phyloP scores from a whole-genome alignment of 257 asterid species.

The Forsythia viridissima region DNA sequence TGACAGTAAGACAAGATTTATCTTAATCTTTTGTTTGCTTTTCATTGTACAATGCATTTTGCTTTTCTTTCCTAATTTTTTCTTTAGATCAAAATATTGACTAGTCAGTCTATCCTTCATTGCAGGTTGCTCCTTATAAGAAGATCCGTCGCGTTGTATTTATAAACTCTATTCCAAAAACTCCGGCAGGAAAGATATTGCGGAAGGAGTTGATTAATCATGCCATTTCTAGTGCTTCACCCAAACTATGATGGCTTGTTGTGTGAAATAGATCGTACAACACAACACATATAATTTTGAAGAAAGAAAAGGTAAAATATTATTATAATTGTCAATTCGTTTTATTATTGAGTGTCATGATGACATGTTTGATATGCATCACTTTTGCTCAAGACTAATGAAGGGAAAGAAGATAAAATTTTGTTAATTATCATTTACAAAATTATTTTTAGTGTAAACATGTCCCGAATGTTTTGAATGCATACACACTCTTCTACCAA shows the following conservation, averaged over 20 bases:
- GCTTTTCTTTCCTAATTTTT: too few species aligned
- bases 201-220: conserved; percentile 53
- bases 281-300: background rate
- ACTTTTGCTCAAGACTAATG: too few species aligned
- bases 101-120: background rate
- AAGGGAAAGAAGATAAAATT: too few species aligned
- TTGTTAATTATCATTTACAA: background rate
- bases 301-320: too few species aligned
- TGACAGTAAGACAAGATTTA: too few species aligned
- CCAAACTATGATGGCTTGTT: conserved; percentile 41
- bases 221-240: conserved; percentile 39
- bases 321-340: too few species aligned
- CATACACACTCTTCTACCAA: too few species aligned
- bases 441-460: too few species aligned
- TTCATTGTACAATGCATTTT: background rate
- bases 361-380: too few species aligned
- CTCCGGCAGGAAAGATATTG: conserved; percentile 71
- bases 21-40: background rate
- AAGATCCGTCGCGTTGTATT: conserved; percentile 65
- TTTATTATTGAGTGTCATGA: too few species aligned
- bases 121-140: conserved; percentile 69
- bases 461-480: too few species aligned
- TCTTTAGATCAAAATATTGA: background rate
- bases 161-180: conserved; percentile 56
- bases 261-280: background rate